phyloP scores from a whole-genome alignment of 495 filamentous ascomycete species.

The Pyrenula aspistea region DNA sequence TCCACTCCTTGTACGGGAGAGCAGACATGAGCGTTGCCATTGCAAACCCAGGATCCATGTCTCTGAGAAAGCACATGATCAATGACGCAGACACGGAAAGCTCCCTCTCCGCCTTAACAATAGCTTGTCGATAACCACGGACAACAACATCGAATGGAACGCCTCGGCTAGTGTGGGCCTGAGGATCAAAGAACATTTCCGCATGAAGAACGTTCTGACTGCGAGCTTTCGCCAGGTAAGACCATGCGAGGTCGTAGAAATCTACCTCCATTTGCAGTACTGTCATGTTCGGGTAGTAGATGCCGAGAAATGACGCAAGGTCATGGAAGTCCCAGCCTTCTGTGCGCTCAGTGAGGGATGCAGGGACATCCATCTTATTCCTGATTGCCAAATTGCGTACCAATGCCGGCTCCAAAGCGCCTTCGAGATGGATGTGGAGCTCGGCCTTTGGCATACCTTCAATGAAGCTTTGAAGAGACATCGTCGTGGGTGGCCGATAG shows the following conservation, averaged over 20 bases:
- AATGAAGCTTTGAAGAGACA: slow-evolving; percentile 11
- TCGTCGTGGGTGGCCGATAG: not conserved
- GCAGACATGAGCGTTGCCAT: slow-evolving; percentile 15
- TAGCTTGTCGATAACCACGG: slow-evolving; percentile 22
- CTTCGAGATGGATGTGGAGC: slow-evolving; percentile 33
- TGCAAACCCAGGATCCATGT: slow-evolving; percentile 16
- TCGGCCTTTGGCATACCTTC: slow-evolving; percentile 26
- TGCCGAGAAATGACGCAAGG: slow-evolving; percentile 13
- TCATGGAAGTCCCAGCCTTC: not conserved
- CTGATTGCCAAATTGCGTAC: slow-evolving; percentile 24
- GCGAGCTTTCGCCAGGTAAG: slow-evolving; percentile 18
- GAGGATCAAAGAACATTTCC: slow-evolving; percentile 31
- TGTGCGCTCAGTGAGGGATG: not conserved
- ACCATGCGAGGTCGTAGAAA: slow-evolving; percentile 30
- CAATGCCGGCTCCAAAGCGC: slow-evolving; percentile 24
- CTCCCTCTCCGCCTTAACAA: slow-evolving; percentile 13
- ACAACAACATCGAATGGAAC: slow-evolving; percentile 19
- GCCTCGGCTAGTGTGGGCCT: slow-evolving; percentile 27
- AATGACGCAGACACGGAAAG: slow-evolving; percentile 19
- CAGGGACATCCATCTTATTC: slow-evolving; percentile 21
- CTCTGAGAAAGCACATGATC: slow-evolving; percentile 31
- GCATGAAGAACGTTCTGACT: slow-evolving; percentile 28
- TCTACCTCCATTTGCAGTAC: slow-evolving; percentile 24
- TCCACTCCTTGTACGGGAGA: slow-evolving; percentile 20
- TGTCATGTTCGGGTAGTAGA: slow-evolving; percentile 27